Evolutionary conservation across 2,329 filamentous ascomycete genomes (phyloP), one percentile per base, ranked within the genome.

Genomic region (Neopestalotiopsis sp.): DNA sequence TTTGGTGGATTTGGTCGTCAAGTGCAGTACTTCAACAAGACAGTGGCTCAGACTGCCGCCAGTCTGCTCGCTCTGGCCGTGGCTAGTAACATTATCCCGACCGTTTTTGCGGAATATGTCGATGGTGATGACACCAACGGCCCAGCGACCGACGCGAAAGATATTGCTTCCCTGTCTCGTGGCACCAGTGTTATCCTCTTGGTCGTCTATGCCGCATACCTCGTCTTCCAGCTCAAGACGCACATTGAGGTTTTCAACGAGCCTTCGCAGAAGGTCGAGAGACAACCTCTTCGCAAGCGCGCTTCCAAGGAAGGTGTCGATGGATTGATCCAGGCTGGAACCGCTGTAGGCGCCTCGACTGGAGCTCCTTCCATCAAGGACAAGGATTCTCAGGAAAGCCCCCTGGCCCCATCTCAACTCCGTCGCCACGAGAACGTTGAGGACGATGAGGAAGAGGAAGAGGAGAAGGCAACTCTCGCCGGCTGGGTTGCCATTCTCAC

Each of bases 21-120:
- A 34, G 92, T 97, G 78, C 95, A 98, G 79, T 91, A 89, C 79
- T 98, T 98, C 87, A 97, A 98, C 83, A 90, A 92, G 42, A 95
- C 93, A 0, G 94, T 98, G 6, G 95, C 95, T 0, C 94, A 97
- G 79, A 97, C 95, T 0, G 93, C 94, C 3, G 91, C 94, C 14
- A 94, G 92, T 75, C 82, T 97, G 66, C 87, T 97, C 24, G 91
- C 93, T 13, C 85, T 97, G 24, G 91, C 92, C 14, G 92, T 97
- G 49, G 91, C 91, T 64, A 92, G 90, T 75, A 85, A 97, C 73
- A 95, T 98, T 73, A 94, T 98, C 32, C 95, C 95, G 0, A 97
- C 94, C 5, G 94, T 95, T 4, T 97, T 97, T 78, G 88, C 75
- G n/a, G 74, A 93, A 71, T 82, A 84, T 14, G 81, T 82, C 17